Conservation (phyloP, 441 rosid genomes). For the Gossypium lobatum region DNA sequence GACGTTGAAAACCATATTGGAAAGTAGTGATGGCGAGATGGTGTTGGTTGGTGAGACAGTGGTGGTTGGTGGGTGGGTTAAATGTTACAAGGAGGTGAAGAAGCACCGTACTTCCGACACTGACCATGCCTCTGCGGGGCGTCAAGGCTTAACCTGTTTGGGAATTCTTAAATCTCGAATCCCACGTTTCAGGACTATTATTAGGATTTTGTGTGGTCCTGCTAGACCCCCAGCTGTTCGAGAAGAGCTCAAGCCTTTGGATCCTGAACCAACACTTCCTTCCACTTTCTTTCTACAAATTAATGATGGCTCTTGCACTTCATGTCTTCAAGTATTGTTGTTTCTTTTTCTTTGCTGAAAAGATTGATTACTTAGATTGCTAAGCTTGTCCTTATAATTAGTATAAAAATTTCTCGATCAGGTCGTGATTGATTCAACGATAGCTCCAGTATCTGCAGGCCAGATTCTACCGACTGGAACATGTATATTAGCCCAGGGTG, state of each 20-base stretch:
- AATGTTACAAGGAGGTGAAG: slow-evolving; percentile 51
- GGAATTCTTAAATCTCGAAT: slow-evolving; percentile 66
- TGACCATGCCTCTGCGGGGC: slow-evolving; percentile 5
- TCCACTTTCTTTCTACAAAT: slow-evolving; percentile 38
- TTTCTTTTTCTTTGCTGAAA: background rate
- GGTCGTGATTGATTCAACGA: slow-evolving; percentile 61
- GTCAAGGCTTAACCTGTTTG: slow-evolving; percentile 39
- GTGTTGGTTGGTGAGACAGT: slow-evolving; percentile 43
- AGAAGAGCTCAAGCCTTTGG: slow-evolving; percentile 32
- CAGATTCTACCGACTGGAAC: slow-evolving; percentile 53
- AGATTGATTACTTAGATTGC: background rate
- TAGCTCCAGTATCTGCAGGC: slow-evolving; percentile 38
- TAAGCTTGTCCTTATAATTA: background rate
- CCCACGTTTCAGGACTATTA: slow-evolving; percentile 51
- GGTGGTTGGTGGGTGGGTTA: slow-evolving; percentile 90
- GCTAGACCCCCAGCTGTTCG: slow-evolving; percentile 25
- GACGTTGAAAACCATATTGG: slow-evolving; percentile 46
- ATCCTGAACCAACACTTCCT: slow-evolving; percentile 27
- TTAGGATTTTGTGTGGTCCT: slow-evolving; percentile 49
- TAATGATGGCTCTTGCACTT: slow-evolving; percentile 70
- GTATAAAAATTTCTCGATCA: slow-evolving; percentile 17
- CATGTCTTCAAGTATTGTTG: slow-evolving; percentile 51
- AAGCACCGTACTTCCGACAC: slow-evolving; percentile 22
- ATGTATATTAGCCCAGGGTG: slow-evolving; percentile 68
- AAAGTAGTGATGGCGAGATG: slow-evolving; percentile 39